phyloP scores from a whole-genome alignment of 805 yeast genomes.

The Pichia manshurica region DNA sequence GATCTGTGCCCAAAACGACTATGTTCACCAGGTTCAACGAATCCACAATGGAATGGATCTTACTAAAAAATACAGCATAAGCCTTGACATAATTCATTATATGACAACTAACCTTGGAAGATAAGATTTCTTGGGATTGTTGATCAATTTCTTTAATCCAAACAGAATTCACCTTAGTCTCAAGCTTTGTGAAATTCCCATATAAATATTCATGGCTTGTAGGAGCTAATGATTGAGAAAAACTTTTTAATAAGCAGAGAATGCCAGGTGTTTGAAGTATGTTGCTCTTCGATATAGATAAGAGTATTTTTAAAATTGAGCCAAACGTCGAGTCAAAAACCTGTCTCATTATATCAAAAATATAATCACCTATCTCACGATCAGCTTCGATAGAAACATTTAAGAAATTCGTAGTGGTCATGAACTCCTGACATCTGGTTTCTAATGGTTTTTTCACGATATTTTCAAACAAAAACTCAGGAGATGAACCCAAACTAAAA shows the following conservation, averaged over 20 bases:
- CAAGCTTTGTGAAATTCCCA: slow-evolving; percentile 43
- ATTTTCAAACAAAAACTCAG: slow-evolving; percentile 34
- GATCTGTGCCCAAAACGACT: slow-evolving; percentile 14
- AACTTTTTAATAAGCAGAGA: slow-evolving; percentile 37
- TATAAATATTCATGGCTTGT: slow-evolving; percentile 62
- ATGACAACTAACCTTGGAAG: slow-evolving; percentile 17
- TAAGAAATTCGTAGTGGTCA: slow-evolving; percentile 12
- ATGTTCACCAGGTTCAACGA: slow-evolving; percentile 14
- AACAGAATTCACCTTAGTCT: slow-evolving; percentile 42
- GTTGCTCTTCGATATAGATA: slow-evolving; percentile 32
- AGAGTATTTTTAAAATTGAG: slow-evolving; percentile 31
- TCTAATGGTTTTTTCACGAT: slow-evolving; percentile 32
- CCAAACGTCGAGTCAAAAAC: slow-evolving; percentile 23
- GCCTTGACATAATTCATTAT: slow-evolving; percentile 41
- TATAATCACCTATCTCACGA: slow-evolving; percentile 26
- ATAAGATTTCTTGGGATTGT: slow-evolving; percentile 43
- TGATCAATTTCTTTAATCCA: slow-evolving; percentile 58
- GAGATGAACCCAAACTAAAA: slow-evolving; percentile 40
- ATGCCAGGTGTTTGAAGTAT: slow-evolving; percentile 39
- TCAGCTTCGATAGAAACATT: slow-evolving; percentile 25
- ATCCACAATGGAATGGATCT: slow-evolving; percentile 30
- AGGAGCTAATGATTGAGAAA: slow-evolving; percentile 33
- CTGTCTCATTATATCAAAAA: slow-evolving; percentile 28
- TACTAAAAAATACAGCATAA: slow-evolving; percentile 41
- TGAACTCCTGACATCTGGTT: slow-evolving; percentile 20